Conservation (phyloP, 176 grass and related monocot genomes). For the Poa pratensis region DNA sequence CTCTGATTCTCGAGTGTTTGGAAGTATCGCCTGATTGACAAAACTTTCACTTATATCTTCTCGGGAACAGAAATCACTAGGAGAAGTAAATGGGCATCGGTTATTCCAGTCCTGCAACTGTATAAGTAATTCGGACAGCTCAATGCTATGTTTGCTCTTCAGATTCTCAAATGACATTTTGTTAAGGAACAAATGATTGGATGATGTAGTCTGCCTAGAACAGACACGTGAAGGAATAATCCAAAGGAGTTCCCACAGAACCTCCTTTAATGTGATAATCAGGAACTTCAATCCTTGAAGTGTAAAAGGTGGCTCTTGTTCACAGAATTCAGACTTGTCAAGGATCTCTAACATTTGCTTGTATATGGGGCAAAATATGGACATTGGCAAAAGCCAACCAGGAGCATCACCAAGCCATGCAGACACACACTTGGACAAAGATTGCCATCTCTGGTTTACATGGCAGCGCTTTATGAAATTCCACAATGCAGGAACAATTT, state of each 20-base stretch:
- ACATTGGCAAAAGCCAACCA: slow-evolving; percentile 86
- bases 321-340: slow-evolving; percentile 93
- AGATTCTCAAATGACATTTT: slow-evolving; percentile 87
- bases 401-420: slow-evolving; percentile 60
- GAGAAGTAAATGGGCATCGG: slow-evolving; percentile 74
- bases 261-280: slow-evolving; percentile 93
- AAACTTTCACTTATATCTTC: slow-evolving; percentile 94
- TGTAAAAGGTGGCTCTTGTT: slow-evolving; percentile 88
- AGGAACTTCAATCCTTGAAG: slow-evolving; percentile 74
- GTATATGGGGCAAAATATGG: slow-evolving; percentile 85
- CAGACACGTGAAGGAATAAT: slow-evolving; percentile 66
- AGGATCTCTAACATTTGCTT: slow-evolving; percentile 93
- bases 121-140: slow-evolving; percentile 79
- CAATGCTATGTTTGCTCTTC: slow-evolving; percentile 66
- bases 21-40: slow-evolving; percentile 84
- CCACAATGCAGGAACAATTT: slow-evolving; percentile 89
- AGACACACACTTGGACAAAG: slow-evolving; percentile 62
- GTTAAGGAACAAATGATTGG: slow-evolving; percentile 62
- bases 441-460: slow-evolving; percentile 80
- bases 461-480: slow-evolving; percentile 85
- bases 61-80: slow-evolving; percentile 89
- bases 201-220: slow-evolving; percentile 52
- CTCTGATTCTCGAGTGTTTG: slow-evolving; percentile 86
- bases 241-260: slow-evolving; percentile 98
- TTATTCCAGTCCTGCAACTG: slow-evolving; percentile 95